These are phyloP conservation scores for Diaporthe helianthi DNA, from an alignment of 2,329 filamentous ascomycete species.

Conservation along the genomic window DNA sequence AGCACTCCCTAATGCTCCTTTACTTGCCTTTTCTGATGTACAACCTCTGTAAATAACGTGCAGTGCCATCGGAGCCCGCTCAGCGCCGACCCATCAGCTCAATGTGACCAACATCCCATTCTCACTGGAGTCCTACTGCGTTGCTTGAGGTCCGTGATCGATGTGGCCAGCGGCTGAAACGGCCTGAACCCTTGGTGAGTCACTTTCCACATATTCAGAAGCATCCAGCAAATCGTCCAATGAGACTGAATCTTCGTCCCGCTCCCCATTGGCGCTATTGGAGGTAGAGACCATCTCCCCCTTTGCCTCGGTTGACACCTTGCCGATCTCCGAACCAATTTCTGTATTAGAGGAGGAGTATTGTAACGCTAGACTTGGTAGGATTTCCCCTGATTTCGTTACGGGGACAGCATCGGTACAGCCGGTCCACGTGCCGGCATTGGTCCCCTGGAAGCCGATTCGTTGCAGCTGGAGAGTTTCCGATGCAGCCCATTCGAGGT, in stretches of 20 bases:
- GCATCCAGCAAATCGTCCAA: background rate
- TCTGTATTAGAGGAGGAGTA: background rate
- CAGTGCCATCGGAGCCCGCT: too few species aligned
- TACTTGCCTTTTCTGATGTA: too few species aligned
- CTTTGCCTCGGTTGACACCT: background rate
- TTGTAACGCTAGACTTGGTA: background rate
- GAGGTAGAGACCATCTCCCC: background rate
- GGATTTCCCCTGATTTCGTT: background rate
- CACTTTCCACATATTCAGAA: background rate
- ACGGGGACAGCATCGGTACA: background rate
- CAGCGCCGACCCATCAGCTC: too few species aligned
- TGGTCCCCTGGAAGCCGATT: background rate
- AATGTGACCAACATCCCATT: too few species aligned
- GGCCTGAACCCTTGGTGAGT: background rate
- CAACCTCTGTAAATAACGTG: too few species aligned
- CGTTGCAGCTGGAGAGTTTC: background rate
- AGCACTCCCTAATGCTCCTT: too few species aligned
- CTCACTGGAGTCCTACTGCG: background rate
- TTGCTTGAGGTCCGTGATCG: background rate
- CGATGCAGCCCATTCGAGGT: background rate
- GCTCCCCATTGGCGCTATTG: background rate
- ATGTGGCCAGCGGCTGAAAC: background rate
- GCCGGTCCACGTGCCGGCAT: background rate
- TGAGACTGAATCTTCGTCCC: background rate
- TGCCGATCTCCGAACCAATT: too few species aligned